Percentiles rank a stretch among this genome's conserved stretches.
Evolutionary conservation across 1,284 basidiomycete species (phyloP).

Genomic region (Neotropicomus parvogracilis): DNA sequence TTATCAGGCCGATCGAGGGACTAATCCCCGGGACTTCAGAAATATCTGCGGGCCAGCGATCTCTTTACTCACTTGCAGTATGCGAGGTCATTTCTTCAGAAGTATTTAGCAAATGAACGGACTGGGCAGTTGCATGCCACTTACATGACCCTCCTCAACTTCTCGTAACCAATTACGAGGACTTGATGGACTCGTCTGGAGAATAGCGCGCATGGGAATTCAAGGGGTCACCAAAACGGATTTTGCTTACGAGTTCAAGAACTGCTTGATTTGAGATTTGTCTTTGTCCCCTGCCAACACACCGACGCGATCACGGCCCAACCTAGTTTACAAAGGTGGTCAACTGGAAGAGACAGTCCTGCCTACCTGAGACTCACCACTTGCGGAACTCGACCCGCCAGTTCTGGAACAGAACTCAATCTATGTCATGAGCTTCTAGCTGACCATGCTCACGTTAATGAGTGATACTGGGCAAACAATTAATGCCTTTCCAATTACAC

Average conservation of each 20-base stretch:
- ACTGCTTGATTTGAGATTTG: constrained; percentile 66
- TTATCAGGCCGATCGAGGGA: constrained; percentile 87
- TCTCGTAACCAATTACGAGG: constrained; percentile 94
- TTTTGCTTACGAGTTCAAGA: constrained; percentile 62
- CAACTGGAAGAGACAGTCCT: background rate
- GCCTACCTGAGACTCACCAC: constrained; percentile 51
- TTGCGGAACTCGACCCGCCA: constrained; percentile 96
- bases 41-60: background rate
- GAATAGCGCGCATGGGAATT: constrained; percentile 4
- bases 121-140: constrained; percentile 15
- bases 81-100: constrained; percentile 51
- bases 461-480: constrained; percentile 95
- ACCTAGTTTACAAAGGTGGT: constrained; percentile 36
- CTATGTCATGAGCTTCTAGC: background rate
- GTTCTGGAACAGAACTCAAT: constrained; percentile 52
- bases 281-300: constrained; percentile 81
- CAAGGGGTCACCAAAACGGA: background rate
- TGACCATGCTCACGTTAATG: constrained; percentile 56
- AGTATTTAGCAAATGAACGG: constrained; percentile 6
- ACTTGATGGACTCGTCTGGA: constrained; percentile 77
- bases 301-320: constrained; percentile 78
- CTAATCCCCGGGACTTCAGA: constrained; percentile 33
- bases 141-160: constrained; percentile 77
- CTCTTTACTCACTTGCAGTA: constrained; percentile 55
- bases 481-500: constrained; percentile 72